These are phyloP conservation scores for Cutaneotrichosporon sp. DNA, from an alignment of 1,284 basidiomycete species.

Conservation along the genomic window DNA sequence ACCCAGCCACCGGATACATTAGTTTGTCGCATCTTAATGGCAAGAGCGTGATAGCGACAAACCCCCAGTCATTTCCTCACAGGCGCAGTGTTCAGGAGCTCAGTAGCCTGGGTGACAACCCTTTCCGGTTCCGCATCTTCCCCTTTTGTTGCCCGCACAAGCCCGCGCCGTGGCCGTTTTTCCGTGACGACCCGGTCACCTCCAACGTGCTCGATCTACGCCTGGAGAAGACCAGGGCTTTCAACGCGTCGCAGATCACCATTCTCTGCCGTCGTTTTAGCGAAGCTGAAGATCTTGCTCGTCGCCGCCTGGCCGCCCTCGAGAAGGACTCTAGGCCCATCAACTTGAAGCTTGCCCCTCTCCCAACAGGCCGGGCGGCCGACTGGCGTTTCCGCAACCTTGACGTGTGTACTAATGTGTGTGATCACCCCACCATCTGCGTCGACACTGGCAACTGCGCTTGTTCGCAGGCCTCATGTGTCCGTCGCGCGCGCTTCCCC, in stretches of 20 bases:
- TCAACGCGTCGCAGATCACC: conserved; percentile 18
- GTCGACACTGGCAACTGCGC: conserved; percentile 35
- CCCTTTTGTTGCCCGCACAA: conserved; percentile 28
- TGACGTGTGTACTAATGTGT: conserved; percentile 28
- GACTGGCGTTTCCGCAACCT: conserved; percentile 25
- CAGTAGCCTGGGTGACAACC: too few relatives aligned
- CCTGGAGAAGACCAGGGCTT: conserved; percentile 8
- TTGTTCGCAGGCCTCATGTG: conserved; percentile 25
- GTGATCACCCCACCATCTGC: conserved; percentile 36
- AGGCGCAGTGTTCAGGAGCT: too few relatives aligned
- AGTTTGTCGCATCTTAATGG: neutral
- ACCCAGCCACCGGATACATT: conserved; percentile 17
- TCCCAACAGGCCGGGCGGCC: conserved; percentile 19
- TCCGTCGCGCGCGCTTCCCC: conserved; percentile 21
- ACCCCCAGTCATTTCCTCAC: too few relatives aligned
- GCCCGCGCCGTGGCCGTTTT: conserved; percentile 31
- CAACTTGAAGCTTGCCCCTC: conserved; percentile 1
- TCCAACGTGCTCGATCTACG: conserved; percentile 21
- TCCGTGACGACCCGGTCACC: conserved; percentile 28
- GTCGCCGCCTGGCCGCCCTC: conserved; percentile 13
- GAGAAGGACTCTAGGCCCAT: conserved; percentile 4
- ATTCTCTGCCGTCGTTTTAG: conserved; percentile 21
- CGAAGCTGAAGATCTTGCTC: conserved; percentile 8
- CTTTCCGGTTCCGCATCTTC: conserved; percentile 20
- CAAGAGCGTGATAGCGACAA: too few relatives aligned